Evolutionary conservation across 495 filamentous ascomycete genomes (phyloP).

Genomic region (Aspergillus biplanus): DNA sequence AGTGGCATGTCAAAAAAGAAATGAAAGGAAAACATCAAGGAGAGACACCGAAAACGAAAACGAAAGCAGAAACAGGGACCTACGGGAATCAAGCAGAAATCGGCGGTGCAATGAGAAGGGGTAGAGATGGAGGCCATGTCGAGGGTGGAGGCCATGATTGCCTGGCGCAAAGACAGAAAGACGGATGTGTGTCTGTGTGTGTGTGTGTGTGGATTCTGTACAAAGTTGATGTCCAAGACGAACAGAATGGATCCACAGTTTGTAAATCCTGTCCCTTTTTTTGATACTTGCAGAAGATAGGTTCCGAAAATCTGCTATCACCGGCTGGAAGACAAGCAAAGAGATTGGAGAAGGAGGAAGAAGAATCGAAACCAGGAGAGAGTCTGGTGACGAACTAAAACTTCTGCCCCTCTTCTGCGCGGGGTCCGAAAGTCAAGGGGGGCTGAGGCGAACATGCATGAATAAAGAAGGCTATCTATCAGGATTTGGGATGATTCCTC

Average conservation of each 20-base stretch:
- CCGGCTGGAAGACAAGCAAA: background rate
- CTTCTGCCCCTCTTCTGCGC: background rate
- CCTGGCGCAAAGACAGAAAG: background rate
- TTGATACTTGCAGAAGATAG: background rate
- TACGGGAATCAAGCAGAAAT: constrained; percentile 85
- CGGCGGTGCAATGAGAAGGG: constrained; percentile 68
- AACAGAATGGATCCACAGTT: too few relatives aligned
- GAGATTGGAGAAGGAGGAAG: background rate
- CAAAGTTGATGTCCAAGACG: too few relatives aligned
- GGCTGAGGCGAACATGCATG: constrained; percentile 3
- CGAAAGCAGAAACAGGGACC: constrained; percentile 24
- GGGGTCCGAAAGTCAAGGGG: background rate
- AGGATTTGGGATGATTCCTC: background rate
- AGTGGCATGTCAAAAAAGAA: too few relatives aligned
- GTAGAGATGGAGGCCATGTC: constrained; percentile 54
- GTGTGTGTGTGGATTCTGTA: too few relatives aligned
- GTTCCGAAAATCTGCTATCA: constrained; percentile 1
- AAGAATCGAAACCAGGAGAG: background rate
- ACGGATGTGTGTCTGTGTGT: too few relatives aligned
- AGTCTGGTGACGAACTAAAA: constrained; percentile 4
- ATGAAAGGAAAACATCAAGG: background rate
- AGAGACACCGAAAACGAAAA: background rate
- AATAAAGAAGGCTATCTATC: background rate
- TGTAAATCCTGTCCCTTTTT: background rate
- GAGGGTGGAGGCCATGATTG: constrained; percentile 20